Evolutionary conservation across 2,329 filamentous ascomycete species (phyloP), one percentile per base, ranked within the genome.

Genomic region (Neopestalotiopsis sp.): DNA sequence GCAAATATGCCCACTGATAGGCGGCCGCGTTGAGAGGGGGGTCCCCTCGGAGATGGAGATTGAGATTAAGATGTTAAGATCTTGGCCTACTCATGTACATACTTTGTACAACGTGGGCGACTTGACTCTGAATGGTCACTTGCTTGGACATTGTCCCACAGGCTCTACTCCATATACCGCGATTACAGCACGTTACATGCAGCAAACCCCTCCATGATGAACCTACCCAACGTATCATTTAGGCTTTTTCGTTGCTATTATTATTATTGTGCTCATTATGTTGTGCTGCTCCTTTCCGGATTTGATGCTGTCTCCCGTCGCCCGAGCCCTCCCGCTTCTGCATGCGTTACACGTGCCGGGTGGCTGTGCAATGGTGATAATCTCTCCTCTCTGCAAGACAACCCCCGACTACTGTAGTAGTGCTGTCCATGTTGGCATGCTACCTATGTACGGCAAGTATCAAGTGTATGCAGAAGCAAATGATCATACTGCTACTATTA

Each of bases 301-400:
- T 62, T 17, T 17, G 61, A 64, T n/a, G 61, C 42, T 17, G 38
- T 45, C 30, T 64, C 61, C 61, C 61, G 61, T 62, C 59, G 30
- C 34, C 59, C 59, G 30, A 20, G 32, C 38, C 61, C 17, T 53
- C 34, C 61, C 40, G 61, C 42, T 20, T 45, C 17, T 64, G 61
- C 61, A 64, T 45, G 40, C 20, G 20, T 64, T 49, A 34, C 61
- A 64, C 61, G 61, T 64, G 61, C 61, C 38, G 42, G 20, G 28
- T 64, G 61, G 61, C 61, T 32, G 59, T 62, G 59, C 59, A 62
- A 40, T 34, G 14, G 24, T 62, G 59, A 38, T 30, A 14, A 2
- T 30, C 30, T 61, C 30, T 38, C 30, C 34, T 24, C 9, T 38
- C 45, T 40, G 59, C 59, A 62, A 62, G 34, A 30, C 59, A 53